Evolutionary conservation across 2,329 filamentous ascomycete species (phyloP).

Genomic region (Arachnomyces sp.): DNA sequence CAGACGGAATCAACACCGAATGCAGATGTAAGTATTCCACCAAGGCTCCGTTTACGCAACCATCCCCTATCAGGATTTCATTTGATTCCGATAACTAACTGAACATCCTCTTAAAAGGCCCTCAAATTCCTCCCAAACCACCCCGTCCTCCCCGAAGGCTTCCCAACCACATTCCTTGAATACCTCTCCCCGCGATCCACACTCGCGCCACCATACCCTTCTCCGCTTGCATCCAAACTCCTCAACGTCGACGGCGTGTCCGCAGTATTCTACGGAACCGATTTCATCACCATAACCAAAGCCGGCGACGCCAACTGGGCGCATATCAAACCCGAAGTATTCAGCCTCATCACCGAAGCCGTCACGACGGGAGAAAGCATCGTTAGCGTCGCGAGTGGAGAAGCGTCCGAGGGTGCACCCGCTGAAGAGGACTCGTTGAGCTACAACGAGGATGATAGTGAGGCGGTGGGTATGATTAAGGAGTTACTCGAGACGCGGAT

Average conservation of each 20-base stretch:
- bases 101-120: slow-evolving; percentile 34
- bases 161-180: slow-evolving; percentile 76
- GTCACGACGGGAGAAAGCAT: slow-evolving; percentile 77
- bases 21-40: slow-evolving; percentile 55
- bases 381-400: slow-evolving; percentile 63
- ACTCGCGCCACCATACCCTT: slow-evolving; percentile 79
- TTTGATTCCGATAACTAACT: not conserved
- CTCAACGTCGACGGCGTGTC: slow-evolving; percentile 94
- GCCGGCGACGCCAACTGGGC: slow-evolving; percentile 82
- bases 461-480: slow-evolving; percentile 98
- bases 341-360: slow-evolving; percentile 87
- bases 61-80: not conserved
- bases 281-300: slow-evolving; percentile 97
- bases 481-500: slow-evolving; percentile 93
- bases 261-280: slow-evolving; percentile 83
- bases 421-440: slow-evolving; percentile 61
- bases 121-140: slow-evolving; percentile 95
- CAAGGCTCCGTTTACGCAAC: not conserved
- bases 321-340: slow-evolving; percentile 90
- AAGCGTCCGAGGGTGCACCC: slow-evolving; percentile 41
- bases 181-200: slow-evolving; percentile 86
- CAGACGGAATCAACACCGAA: slow-evolving; percentile 95
- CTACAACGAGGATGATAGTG: slow-evolving; percentile 84
- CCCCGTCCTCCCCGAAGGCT: slow-evolving; percentile 66
- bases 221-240: slow-evolving; percentile 79